Base-by-base conservation (phyloP, 192 early-diverging fungal genomes). In the Rhizophagus sp. region DNA sequence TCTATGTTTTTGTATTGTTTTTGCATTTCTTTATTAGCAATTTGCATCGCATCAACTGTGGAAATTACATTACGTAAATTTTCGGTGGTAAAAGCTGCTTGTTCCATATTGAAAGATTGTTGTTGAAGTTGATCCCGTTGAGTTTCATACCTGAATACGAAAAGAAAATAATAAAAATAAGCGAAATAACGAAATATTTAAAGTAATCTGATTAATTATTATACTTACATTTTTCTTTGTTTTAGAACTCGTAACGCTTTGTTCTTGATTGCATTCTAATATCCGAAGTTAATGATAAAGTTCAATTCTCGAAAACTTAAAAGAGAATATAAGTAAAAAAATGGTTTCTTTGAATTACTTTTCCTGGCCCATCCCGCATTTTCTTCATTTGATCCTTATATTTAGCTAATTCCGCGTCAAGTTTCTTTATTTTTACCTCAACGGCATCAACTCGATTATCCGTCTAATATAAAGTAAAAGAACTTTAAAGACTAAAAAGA, bases 71-170 rank as follows among this genome's bases (percentile, higher is more conserved):
- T 98, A 79, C 95, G 96, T 66, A 99, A 83, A 84, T 99, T 99
- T 57, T 99, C 98, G 7, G 94, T 97, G 11, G 96, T 94, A 78
- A 94, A 89, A 66, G 87, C 84, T 62, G 96, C 94, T 88, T 97
- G 96, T 85, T 99, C 98, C 98, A 99, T 99, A 87, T 98, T 99
- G 82, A 97, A 99, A 41, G 97, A 93, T 85, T 98, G 97, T 84
- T 97, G 96, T 85, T 93, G 92, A 64, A 99, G 89, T 81, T 97
- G 94, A 78, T 99, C 97, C 52, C 96, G 89, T 85, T 99, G 97
- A 34, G 87, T 88, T 84, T 99, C 98, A 83, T 97, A 95, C 24
- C 90, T 94, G 81, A 25, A 41, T 44, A 47, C 10, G n/a, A 70
- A 5, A 19, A 41, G 17, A 39, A 68, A 33, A 19, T 5, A 19